Conservation (phyloP, 2,329 filamentous ascomycete genomes). For the Pseudogymnoascus sp. region DNA sequence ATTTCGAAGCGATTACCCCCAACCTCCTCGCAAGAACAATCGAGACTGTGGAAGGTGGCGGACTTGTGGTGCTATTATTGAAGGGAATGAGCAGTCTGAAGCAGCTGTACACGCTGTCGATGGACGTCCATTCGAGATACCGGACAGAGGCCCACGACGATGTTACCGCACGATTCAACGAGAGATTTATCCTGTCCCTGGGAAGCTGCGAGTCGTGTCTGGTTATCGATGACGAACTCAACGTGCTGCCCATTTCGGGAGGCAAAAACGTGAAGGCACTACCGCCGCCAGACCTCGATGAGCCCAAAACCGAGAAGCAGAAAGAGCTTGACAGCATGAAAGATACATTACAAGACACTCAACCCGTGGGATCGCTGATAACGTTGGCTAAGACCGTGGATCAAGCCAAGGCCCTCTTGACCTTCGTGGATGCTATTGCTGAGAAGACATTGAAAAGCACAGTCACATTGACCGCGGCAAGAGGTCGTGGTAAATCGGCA, state of each 20-base stretch:
- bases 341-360: constrained; percentile 74
- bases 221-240: constrained; percentile 95
- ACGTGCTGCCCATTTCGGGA: constrained; percentile 92
- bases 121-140: constrained; percentile 97
- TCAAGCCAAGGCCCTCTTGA: constrained; percentile 93
- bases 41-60: constrained; percentile 95
- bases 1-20: constrained; percentile 97
- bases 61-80: constrained; percentile 78
- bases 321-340: constrained; percentile 81
- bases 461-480: constrained; percentile 83
- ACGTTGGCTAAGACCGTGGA: constrained; percentile 84
- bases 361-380: constrained; percentile 77
- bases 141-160: constrained; percentile 93
- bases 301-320: constrained; percentile 62
- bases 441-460: constrained; percentile 94
- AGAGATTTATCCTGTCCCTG: constrained; percentile 89
- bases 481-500: constrained; percentile 95
- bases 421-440: constrained; percentile 90
- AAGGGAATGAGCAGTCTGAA: constrained; percentile 97
- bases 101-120: constrained; percentile 91
- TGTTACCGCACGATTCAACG: constrained; percentile 93
- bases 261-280: constrained; percentile 82
- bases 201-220: constrained; percentile 93
- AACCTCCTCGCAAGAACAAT: constrained; percentile 91
- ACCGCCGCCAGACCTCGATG: constrained; percentile 65